Evolutionary conservation across 257 asterid genomes (phyloP).

Genomic region (Primulina huaijiensis): DNA sequence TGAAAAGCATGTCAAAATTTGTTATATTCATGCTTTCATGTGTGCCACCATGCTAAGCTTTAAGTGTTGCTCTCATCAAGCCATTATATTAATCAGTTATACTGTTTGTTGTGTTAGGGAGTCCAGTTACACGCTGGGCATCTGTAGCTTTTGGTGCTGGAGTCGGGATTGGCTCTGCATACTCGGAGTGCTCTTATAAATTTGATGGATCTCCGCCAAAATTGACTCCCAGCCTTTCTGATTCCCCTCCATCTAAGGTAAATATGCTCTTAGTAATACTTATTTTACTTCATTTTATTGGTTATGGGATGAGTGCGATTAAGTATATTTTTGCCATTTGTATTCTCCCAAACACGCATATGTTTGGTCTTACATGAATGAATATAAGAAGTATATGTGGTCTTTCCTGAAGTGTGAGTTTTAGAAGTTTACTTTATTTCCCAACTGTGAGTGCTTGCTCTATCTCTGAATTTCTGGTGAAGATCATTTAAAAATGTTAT

Average conservation of each 20-base stretch:
- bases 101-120: slow-evolving; percentile 50
- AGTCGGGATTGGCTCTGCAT: slow-evolving; percentile 82
- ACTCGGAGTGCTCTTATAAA: slow-evolving; percentile 70
- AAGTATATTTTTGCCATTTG: background rate
- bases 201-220: slow-evolving; percentile 48
- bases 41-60: background rate
- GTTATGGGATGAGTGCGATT: background rate
- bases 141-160: slow-evolving; percentile 88
- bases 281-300: background rate
- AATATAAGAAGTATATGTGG: background rate
- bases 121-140: slow-evolving; percentile 91
- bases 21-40: background rate
- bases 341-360: slow-evolving; percentile 1
- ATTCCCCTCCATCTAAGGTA: slow-evolving; percentile 52
- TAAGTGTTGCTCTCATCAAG: background rate
- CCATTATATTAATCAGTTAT: slow-evolving; percentile 13
- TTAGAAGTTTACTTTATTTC: background rate
- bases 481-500: background rate
- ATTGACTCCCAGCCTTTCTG: slow-evolving; percentile 35
- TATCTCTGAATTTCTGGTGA: background rate
- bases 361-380: slow-evolving; percentile 10
- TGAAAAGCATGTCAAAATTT: background rate
- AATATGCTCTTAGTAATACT: background rate
- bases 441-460: background rate
- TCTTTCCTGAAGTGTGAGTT: background rate